A percentile compares a stretch with the other conserved stretches of the same genome.
These are phyloP conservation scores for Oehlia diaphana DNA, from an alignment of 192 early-diverging fungal genomes.

Conservation along the genomic window DNA sequence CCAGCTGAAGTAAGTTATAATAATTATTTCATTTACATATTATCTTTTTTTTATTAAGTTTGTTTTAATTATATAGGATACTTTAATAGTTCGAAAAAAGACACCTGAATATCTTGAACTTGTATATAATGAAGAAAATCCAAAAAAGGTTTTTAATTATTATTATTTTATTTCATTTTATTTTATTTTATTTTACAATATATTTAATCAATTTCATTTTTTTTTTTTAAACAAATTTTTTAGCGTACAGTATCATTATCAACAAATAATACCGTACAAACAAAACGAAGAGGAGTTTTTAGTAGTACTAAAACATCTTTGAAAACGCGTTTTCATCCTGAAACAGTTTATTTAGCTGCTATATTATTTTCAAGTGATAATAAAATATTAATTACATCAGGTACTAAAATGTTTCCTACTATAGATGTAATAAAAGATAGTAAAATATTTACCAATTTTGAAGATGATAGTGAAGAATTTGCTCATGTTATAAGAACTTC, in stretches of 20 bases:
- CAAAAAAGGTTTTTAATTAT: constrained; percentile 25
- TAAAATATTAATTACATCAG: constrained; percentile 39
- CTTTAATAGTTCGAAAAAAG: constrained; percentile 30
- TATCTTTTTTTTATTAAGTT: background rate
- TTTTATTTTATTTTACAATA: background rate
- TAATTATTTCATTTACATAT: background rate
- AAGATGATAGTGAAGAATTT: constrained; percentile 34
- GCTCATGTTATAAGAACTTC: constrained; percentile 35
- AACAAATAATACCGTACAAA: background rate
- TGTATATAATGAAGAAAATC: constrained; percentile 30
- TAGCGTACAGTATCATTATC: constrained; percentile 4
- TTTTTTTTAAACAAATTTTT: background rate
- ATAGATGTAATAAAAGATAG: constrained; percentile 25
- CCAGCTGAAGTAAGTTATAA: constrained; percentile 15
- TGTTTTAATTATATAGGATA: constrained; percentile 15
- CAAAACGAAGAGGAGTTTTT: constrained; percentile 28
- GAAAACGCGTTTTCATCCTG: constrained; percentile 34
- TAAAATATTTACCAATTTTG: constrained; percentile 27
- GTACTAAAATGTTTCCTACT: constrained; percentile 28
- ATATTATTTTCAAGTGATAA: constrained; percentile 46
- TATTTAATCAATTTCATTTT: background rate
- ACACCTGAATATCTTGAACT: constrained; percentile 31
- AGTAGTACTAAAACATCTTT: constrained; percentile 24
- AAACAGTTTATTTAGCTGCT: constrained; percentile 42
- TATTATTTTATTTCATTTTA: background rate